These are phyloP conservation scores for Evansstolkia leycettana DNA, from an alignment of 495 filamentous ascomycete genomes.

Conservation along the genomic window DNA sequence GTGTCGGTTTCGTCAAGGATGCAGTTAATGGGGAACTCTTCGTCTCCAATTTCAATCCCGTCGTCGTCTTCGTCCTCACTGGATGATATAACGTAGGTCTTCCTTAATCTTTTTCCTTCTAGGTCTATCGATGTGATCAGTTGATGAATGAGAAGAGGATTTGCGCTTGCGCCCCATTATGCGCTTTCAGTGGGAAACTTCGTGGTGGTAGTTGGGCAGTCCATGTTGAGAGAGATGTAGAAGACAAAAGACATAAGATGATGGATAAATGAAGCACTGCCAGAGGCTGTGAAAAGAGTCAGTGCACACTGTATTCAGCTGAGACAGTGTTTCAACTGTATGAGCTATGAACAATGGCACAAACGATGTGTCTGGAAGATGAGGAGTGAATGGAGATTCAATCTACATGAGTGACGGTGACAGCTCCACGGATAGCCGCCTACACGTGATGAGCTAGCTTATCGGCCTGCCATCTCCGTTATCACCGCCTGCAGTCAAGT, in stretches of 20 bases:
- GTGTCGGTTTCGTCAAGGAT: constrained; percentile 27
- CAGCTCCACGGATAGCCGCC: constrained; percentile 1
- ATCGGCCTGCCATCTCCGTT: constrained; percentile 9
- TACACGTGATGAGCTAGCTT: constrained; percentile 12
- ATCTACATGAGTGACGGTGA: too few relatives aligned
- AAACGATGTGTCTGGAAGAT: too few relatives aligned
- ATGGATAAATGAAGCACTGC: too few relatives aligned
- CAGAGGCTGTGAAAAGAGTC: too few relatives aligned
- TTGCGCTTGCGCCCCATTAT: constrained; percentile 16
- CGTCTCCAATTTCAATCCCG: constrained; percentile 6
- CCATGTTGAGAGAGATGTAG: constrained; percentile 8
- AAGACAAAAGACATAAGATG: too few relatives aligned
- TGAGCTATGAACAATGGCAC: too few relatives aligned
- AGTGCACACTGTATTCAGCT: too few relatives aligned
- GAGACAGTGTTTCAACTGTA: too few relatives aligned
- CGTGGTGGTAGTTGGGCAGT: constrained; percentile 2
- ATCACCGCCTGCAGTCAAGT: constrained; percentile 9
- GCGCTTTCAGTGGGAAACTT: constrained; percentile 9
- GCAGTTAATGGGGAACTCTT: constrained; percentile 24
- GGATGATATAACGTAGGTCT: constrained; percentile 3
- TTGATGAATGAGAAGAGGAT: constrained; percentile 5
- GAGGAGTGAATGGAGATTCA: too few relatives aligned
- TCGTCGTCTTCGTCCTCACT: constrained; percentile 8
- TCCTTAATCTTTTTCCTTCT: constrained; percentile 3
- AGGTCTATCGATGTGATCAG: constrained; percentile 2